Evolutionary conservation across 257 asterid species (phyloP), one percentile per base, ranked within the genome.

Genomic region (Penstemon newberryi): DNA sequence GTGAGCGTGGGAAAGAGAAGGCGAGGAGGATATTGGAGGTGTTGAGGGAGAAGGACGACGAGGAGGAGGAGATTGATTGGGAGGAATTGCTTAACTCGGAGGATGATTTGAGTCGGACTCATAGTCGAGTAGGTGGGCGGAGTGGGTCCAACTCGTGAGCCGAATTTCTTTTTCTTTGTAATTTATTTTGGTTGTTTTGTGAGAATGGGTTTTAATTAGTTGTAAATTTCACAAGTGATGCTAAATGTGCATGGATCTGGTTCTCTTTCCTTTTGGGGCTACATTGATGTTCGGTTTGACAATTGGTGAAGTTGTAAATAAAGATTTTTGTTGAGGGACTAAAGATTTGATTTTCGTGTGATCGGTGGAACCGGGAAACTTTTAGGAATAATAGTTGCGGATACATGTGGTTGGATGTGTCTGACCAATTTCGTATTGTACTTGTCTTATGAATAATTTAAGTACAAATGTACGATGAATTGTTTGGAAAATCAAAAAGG

Each of bases 31-130:
- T 89, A 56, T 60, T 91, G 83, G 93, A 81, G 76, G 89, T 82
- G 63, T 42, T 91, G 85, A 87, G 81, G 18, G 80, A 81, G 80
- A 87, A 75, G 70, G 91, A 79, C 7, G 95, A 84, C 63, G 97
- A 86, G 64, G 97, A 86, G 4, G 90, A 79, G 65, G 96, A 80
- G 2, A 49, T 91, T 50, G 89, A 94, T 73, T 94, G 99, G 99
- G 99, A 86, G 69, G 90, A 89, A 72, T 72, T 94, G 85, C 90
- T 94, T 9, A 82, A 78, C 58, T 73, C 82, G 25, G 89, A 86
- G 6, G 86, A 77, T 44, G 94, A 80, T 73, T 10, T 56, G 39
- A 84, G 82, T 79, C 79, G 79, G 42, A 75, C 76, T 36, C 62
- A 15, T 60, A 63, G 52, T 67, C 70, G 41, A 50, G 54, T 58